Conservation (phyloP, 345 rosid species). For the Brassica rapa region DNA sequence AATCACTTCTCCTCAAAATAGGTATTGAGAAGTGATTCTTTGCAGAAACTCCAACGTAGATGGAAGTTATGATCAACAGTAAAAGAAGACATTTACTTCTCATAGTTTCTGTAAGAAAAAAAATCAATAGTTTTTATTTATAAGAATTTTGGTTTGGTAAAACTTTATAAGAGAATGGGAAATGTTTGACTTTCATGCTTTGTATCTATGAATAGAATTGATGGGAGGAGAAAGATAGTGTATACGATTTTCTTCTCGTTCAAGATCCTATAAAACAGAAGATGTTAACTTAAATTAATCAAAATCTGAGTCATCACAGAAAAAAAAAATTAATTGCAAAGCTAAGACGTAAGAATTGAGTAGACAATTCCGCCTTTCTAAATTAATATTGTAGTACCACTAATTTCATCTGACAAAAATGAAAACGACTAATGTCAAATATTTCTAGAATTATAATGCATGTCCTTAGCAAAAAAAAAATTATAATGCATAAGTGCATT, state of each 20-base stretch:
- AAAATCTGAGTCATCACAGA: background rate
- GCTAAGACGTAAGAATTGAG: background rate
- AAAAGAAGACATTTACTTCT: conserved; percentile 12
- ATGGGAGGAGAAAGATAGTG: background rate
- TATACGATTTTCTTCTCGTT: background rate
- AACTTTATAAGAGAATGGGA: conserved; percentile 12
- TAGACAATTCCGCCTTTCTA: background rate
- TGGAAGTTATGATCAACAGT: conserved; percentile 11
- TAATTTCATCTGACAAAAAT: background rate
- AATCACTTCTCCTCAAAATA: conserved; percentile 28
- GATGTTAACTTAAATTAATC: background rate
- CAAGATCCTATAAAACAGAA: background rate
- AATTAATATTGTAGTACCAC: too few relatives aligned
- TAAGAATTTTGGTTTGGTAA: background rate
- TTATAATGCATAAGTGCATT: background rate
- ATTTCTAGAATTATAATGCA: background rate
- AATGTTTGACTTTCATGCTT: background rate
- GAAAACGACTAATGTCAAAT: background rate
- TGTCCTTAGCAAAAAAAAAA: background rate
- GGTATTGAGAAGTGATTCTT: conserved; percentile 19
- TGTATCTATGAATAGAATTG: background rate
- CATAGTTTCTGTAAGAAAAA: conserved; percentile 11
- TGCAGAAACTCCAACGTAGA: conserved; percentile 24
- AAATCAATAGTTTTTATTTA: background rate
- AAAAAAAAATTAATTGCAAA: background rate